These are phyloP conservation scores for Cryptococcus sp. DNA, from an alignment of 1,284 basidiomycete genomes.

Conservation along the genomic window DNA sequence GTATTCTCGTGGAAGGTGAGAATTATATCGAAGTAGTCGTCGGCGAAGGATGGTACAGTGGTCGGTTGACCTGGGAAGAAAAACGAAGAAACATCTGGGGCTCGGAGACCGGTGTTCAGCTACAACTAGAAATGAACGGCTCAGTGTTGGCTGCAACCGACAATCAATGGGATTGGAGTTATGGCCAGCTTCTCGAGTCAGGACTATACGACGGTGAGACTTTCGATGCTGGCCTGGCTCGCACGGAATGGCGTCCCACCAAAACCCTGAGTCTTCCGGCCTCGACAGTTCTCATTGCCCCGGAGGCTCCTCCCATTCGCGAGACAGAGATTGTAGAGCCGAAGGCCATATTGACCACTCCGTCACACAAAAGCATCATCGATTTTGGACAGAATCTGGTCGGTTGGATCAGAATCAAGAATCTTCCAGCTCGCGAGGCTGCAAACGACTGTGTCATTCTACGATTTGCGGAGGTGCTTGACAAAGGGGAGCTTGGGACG, in stretches of 20 bases:
- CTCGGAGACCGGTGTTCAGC: slow-evolving; percentile 9
- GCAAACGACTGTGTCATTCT: slow-evolving; percentile 12
- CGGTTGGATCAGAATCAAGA: slow-evolving; percentile 26
- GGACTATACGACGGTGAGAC: slow-evolving; percentile 34
- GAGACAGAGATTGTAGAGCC: slow-evolving; percentile 11
- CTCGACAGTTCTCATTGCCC: slow-evolving; percentile 13
- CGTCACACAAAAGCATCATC: slow-evolving; percentile 27
- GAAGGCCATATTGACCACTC: slow-evolving; percentile 25
- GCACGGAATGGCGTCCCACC: slow-evolving; percentile 7
- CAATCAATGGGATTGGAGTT: slow-evolving; percentile 27
- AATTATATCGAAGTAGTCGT: slow-evolving; percentile 25
- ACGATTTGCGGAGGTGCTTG: slow-evolving; percentile 30
- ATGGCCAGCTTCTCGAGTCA: slow-evolving; percentile 24
- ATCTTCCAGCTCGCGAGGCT: neutral
- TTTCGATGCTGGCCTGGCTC: slow-evolving; percentile 13
- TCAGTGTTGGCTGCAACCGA: slow-evolving; percentile 9
- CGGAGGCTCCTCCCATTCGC: slow-evolving; percentile 32
- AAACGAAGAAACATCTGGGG: slow-evolving; percentile 25
- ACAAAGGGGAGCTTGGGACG: slow-evolving; percentile 29
- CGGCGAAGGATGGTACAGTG: slow-evolving; percentile 37
- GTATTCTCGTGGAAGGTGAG: slow-evolving; percentile 12
- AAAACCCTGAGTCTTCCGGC: slow-evolving; percentile 9
- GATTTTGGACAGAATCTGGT: slow-evolving; percentile 43
- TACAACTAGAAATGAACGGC: slow-evolving; percentile 23
- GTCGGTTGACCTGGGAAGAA: slow-evolving; percentile 17